Evolutionary conservation across 164 flowering plant species (phyloP).

Genomic region (Kalanchoe fedtschenkoi): DNA sequence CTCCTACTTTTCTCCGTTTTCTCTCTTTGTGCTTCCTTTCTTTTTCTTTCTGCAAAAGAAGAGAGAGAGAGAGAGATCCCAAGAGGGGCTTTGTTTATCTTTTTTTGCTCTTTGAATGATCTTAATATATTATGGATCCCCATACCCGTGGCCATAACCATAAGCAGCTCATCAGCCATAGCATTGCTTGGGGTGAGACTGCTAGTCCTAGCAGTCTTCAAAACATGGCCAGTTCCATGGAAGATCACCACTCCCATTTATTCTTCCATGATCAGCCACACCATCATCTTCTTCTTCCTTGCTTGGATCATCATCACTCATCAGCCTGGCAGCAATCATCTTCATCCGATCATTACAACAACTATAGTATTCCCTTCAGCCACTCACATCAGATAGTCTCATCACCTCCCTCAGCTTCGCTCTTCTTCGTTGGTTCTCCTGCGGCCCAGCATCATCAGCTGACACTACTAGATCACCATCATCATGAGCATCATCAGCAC

Average conservation of each 20-base stretch:
- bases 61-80: not conserved
- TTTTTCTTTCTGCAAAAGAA: not conserved
- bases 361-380: not conserved
- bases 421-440: not conserved
- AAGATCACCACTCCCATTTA: not conserved
- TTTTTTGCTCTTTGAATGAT: not conserved
- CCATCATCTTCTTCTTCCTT: not conserved
- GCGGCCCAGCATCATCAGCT: not conserved
- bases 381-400: not conserved
- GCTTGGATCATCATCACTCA: constrained; percentile 5
- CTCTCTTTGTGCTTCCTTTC: constrained; percentile 3
- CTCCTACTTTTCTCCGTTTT: not conserved
- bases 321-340: not conserved
- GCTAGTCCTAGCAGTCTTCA: not conserved
- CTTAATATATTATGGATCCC: constrained; percentile 3
- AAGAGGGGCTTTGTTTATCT: not conserved
- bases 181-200: not conserved
- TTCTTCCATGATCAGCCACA: not conserved
- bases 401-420: not conserved
- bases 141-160: not conserved
- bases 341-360: not conserved
- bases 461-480: not conserved
- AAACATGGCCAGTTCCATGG: constrained; percentile 4
- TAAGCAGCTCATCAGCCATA: constrained; percentile 2
- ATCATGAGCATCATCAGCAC: not conserved